phyloP scores from a whole-genome alignment of 345 rosid genomes.

The Aegle marmelos region DNA sequence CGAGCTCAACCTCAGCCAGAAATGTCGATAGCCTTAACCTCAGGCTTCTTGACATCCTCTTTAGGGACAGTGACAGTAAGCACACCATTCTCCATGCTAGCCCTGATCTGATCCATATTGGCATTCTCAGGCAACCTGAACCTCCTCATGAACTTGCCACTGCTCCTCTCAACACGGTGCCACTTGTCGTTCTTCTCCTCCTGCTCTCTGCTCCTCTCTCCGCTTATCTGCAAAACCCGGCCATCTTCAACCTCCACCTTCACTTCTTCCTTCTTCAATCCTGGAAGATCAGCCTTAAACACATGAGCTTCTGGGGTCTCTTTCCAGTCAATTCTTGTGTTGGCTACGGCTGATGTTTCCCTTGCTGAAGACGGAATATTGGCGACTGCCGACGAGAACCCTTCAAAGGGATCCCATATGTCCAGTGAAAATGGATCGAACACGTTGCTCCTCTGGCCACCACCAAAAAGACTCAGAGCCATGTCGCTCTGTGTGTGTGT shows the following conservation, averaged over 20 bases:
- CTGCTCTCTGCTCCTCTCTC: slow-evolving; percentile 28
- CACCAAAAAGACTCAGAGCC: background rate
- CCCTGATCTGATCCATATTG: slow-evolving; percentile 29
- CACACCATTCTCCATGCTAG: slow-evolving; percentile 33
- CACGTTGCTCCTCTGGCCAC: slow-evolving; percentile 28
- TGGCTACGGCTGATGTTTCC: slow-evolving; percentile 23
- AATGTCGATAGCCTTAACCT: slow-evolving; percentile 33
- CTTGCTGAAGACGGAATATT: background rate
- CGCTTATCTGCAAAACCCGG: slow-evolving; percentile 24
- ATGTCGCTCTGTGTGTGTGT: too few species aligned
- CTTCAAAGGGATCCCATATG: slow-evolving; percentile 24
- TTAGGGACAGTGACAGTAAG: slow-evolving; percentile 22
- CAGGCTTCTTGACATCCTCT: slow-evolving; percentile 28
- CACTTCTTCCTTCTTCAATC: too few species aligned
- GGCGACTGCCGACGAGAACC: background rate
- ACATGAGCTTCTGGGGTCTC: slow-evolving; percentile 39
- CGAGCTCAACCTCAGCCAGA: slow-evolving; percentile 13
- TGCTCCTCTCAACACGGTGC: slow-evolving; percentile 12
- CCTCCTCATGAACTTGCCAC: too few species aligned
- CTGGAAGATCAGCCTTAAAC: slow-evolving; percentile 22
- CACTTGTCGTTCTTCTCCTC: slow-evolving; percentile 36
- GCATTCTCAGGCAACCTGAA: slow-evolving; percentile 12
- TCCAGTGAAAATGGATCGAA: slow-evolving; percentile 31
- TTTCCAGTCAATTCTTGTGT: slow-evolving; percentile 31
- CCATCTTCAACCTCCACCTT: slow-evolving; percentile 32